Base-by-base conservation (phyloP, 1,139 yeast genomes). In the Pichia sp. region DNA sequence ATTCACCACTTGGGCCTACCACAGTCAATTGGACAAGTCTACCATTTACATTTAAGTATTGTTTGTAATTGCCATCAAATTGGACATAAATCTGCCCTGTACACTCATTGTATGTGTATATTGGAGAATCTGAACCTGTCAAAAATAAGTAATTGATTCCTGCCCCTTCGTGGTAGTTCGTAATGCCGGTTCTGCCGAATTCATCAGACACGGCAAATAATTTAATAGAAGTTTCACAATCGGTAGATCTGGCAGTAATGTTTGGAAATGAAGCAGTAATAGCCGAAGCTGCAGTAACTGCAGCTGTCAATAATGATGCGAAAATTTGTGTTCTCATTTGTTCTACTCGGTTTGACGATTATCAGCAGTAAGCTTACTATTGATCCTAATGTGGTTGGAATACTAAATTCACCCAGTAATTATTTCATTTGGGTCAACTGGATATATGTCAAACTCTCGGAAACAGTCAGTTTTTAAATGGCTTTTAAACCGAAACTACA, bases 101-200 rank as follows among this genome's bases (percentile, higher is more conserved):
- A 22, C 28, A 49, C 51, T 22, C 5, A 22, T 46, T 40, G 46
- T 47, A 55, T 7, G 22, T 46, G 16, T 48, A 49, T 5, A 41
- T 18, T 22, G 51, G 53, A 6, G 60, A 52, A 16, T 50, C 54
- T 9, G 40, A 39, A 26, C 71, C 71, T 18, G 49, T 23, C 22
- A 75, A 63, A 59, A 74, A 71, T 45, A 75, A 59, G 63, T 74
- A 78, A 67, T 76, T 71, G 60, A 76, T 66, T 49, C 76, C 84
- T 44, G 83, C 83, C 58, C 83, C 83, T 65, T 48, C 54, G 45
- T 51, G 54, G 48, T 48, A 45, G 22, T 48, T 19, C 1, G 49
- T 37, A 12, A 50, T 45, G 12, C 47, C 49, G 4, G 43, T 46
- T 37, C 16, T 50, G 18, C 41, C 37, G 25, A 47, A 30, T 13